These are phyloP conservation scores for Neurospora africana DNA, from an alignment of 495 filamentous ascomycete species.

Conservation along the genomic window DNA sequence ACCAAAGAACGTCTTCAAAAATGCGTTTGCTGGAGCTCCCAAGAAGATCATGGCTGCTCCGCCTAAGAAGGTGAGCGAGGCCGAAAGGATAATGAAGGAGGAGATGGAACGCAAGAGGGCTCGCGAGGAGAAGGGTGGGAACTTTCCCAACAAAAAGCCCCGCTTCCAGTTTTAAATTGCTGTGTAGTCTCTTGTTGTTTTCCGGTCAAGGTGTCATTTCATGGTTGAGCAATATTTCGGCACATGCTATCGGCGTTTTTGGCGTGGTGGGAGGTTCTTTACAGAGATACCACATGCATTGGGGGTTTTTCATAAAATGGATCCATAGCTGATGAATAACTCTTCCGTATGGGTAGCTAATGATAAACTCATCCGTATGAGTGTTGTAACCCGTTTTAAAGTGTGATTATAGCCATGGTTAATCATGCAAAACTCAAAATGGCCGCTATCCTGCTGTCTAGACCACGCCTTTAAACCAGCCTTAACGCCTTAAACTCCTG, in stretches of 20 bases:
- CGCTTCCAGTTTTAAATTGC: constrained; percentile 15
- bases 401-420: neutral
- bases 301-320: neutral
- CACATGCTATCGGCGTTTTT: neutral
- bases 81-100: constrained; percentile 84
- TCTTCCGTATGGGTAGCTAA: neutral
- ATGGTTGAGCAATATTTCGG: neutral
- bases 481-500: neutral
- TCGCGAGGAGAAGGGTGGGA: constrained; percentile 31
- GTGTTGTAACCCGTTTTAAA: neutral
- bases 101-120: constrained; percentile 64
- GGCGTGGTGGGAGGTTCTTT: neutral
- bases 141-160: constrained; percentile 27
- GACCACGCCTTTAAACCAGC: neutral
- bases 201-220: neutral
- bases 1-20: constrained; percentile 81
- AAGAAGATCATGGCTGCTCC: constrained; percentile 52
- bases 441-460: neutral
- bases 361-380: neutral
- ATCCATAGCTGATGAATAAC: neutral
- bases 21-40: constrained; percentile 42
- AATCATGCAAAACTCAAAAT: neutral
- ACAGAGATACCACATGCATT: neutral
- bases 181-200: neutral
- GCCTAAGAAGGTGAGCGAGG: constrained; percentile 73